Percentiles rank a stretch among this genome's conserved stretches.
These are phyloP conservation scores for Parasitella parasitica DNA, from an alignment of 371 early-diverging fungal species.

Conservation along the genomic window DNA sequence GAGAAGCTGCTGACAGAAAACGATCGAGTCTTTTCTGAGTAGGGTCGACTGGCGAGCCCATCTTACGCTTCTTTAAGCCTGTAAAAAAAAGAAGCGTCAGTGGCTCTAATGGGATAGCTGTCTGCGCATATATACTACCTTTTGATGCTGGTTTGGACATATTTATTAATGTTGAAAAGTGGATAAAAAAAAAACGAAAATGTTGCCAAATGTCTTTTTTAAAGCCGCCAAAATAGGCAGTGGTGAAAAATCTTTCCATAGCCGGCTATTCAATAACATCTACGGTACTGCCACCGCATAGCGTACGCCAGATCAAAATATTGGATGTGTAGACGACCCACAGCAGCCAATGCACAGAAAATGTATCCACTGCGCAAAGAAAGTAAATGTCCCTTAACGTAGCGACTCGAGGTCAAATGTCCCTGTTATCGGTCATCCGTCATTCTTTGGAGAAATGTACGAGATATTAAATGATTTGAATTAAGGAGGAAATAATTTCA, in stretches of 20 bases:
- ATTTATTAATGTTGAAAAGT: neutral
- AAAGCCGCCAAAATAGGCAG: neutral
- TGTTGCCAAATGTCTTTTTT: neutral
- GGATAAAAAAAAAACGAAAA: neutral
- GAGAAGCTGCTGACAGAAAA: neutral
- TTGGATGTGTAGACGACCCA: too few species aligned
- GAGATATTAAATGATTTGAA: neutral
- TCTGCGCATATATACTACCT: neutral
- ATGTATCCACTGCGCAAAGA: too few species aligned
- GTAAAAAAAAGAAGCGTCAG: too few species aligned
- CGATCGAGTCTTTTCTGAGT: constrained; percentile 13
- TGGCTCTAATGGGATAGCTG: too few species aligned
- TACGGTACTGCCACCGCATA: neutral
- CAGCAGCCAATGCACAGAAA: neutral
- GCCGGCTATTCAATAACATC: too few species aligned
- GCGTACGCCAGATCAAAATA: neutral
- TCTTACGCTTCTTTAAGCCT: constrained; percentile 4
- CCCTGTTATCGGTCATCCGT: neutral
- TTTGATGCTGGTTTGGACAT: constrained; percentile 2
- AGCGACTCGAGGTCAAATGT: neutral
- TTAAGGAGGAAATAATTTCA: neutral
- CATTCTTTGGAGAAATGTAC: neutral
- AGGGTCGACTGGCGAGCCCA: neutral
- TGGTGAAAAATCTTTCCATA: too few species aligned
- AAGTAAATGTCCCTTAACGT: too few species aligned